phyloP scores from a whole-genome alignment of 2,329 filamentous ascomycete genomes.

The Chaetomiaceae sp. region DNA sequence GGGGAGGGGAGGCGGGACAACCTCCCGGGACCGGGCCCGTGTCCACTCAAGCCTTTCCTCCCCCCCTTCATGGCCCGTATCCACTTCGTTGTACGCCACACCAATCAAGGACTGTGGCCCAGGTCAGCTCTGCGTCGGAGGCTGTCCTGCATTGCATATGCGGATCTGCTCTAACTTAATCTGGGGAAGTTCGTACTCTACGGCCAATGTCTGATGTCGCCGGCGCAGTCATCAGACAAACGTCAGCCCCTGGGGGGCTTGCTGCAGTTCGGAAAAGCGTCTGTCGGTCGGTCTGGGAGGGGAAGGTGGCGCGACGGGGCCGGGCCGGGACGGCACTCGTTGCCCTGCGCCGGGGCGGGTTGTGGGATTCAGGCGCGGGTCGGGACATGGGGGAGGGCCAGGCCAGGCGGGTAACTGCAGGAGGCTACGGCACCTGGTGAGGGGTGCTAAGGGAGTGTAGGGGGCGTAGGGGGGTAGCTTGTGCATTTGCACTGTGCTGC shows the following conservation, averaged over 20 bases:
- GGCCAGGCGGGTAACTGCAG: conserved; percentile 3
- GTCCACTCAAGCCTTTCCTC: neutral
- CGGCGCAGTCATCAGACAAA: neutral
- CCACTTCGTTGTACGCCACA: neutral
- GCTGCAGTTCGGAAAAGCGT: neutral
- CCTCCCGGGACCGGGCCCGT: neutral
- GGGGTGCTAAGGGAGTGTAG: no score
- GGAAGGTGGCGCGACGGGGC: conserved; percentile 1
- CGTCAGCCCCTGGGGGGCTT: neutral
- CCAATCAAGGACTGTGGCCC: neutral
- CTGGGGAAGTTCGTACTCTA: no score
- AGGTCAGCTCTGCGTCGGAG: neutral
- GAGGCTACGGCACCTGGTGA: neutral
- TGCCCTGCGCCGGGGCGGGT: neutral
- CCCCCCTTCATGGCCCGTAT: neutral
- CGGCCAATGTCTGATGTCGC: no score
- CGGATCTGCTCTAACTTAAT: neutral
- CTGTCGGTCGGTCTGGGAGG: neutral
- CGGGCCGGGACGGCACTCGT: neutral
- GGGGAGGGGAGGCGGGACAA: no score
- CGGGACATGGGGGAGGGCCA: neutral
- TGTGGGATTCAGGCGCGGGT: neutral
- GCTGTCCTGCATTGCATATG: conserved; percentile 3
- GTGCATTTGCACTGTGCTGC: conserved; percentile 11
- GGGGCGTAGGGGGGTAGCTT: no score